Percentiles rank a stretch among this genome's conserved stretches.
Evolutionary conservation across 2,329 filamentous ascomycete species (phyloP).

Genomic region (Aureobasidium pullulans): DNA sequence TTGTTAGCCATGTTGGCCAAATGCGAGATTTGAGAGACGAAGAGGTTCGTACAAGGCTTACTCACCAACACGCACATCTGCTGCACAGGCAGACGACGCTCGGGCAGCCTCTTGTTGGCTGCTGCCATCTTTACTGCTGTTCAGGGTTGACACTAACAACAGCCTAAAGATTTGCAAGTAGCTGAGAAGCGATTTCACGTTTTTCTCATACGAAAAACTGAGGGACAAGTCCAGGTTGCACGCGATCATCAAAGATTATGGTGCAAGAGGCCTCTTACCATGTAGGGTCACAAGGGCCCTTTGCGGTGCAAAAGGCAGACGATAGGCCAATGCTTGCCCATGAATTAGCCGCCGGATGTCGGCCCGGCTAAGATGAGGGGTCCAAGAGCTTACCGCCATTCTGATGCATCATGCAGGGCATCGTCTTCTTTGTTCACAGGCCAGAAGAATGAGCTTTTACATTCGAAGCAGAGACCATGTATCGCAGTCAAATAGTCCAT

Average conservation of each 20-base stretch:
- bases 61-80: constrained; percentile 74
- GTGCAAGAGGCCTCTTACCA: not conserved
- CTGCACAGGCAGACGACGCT: constrained; percentile 60
- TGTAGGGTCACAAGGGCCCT: not conserved
- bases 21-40: constrained; percentile 14
- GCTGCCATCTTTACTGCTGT: not conserved
- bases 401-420: not conserved
- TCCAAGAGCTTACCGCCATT: not conserved
- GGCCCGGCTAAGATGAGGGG: not conserved
- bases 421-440: too few species aligned
- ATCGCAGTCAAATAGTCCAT: too few species aligned
- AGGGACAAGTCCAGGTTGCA: not conserved
- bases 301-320: not conserved
- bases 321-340: constrained; percentile 9
- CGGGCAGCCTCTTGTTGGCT: constrained; percentile 8
- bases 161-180: not conserved
- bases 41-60: constrained; percentile 29
- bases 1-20: constrained; percentile 29
- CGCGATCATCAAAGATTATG: not conserved
- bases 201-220: not conserved
- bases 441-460: too few species aligned
- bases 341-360: constrained; percentile 2
- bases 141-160: not conserved
- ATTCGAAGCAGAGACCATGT: too few species aligned
- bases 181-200: not conserved